phyloP scores from a whole-genome alignment of 2,329 filamentous ascomycete species.

The Claviceps sp. region DNA sequence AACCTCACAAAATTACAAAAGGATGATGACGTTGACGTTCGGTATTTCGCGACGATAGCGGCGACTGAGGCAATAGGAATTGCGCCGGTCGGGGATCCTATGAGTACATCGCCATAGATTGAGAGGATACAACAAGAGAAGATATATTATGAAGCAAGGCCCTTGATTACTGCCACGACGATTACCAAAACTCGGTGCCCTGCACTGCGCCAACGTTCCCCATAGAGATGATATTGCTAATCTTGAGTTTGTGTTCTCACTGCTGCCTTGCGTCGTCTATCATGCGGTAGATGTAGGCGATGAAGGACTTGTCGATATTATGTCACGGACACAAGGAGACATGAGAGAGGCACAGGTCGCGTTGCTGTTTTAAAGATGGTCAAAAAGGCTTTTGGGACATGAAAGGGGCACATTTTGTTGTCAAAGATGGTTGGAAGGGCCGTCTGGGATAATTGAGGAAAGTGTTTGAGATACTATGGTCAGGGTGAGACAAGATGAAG shows the following conservation, averaged over 20 bases:
- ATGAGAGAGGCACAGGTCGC: neutral
- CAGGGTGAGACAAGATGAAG: neutral
- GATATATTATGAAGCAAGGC: constrained; percentile 37
- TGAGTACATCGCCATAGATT: constrained; percentile 53
- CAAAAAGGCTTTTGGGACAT: neutral
- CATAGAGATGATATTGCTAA: neutral
- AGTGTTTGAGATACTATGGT: neutral
- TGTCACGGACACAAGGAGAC: neutral
- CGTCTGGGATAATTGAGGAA: neutral
- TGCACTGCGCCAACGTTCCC: neutral
- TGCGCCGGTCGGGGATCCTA: constrained; percentile 39
- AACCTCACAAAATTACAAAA: constrained; percentile 91
- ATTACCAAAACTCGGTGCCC: neutral
- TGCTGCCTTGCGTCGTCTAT: neutral
- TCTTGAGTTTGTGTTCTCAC: neutral
- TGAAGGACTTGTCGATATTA: neutral
- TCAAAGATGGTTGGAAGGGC: neutral
- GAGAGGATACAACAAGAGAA: constrained; percentile 16
- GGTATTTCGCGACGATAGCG: constrained; percentile 92
- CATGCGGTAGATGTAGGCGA: neutral
- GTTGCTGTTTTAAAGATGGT: neutral
- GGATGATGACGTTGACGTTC: constrained; percentile 94
- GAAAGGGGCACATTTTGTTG: neutral
- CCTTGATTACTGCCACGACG: constrained; percentile 21
- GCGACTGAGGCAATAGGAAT: constrained; percentile 43